A percentile compares a stretch with the other conserved stretches of the same genome.
phyloP scores from a whole-genome alignment of 2,329 filamentous ascomycete species.

The Eutypa lata region DNA sequence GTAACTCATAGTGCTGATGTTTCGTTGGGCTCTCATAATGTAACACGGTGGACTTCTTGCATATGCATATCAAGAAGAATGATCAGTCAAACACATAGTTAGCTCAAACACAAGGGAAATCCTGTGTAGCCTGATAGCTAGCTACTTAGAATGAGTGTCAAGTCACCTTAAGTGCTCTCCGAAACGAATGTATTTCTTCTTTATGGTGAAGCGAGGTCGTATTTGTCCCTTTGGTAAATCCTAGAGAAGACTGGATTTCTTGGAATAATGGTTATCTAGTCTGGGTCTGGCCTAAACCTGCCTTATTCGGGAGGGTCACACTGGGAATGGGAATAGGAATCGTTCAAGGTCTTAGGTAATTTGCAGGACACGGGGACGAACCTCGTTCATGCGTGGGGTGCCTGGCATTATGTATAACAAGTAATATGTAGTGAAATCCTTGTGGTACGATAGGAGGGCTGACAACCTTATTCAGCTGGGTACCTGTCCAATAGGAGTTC shows the following conservation, averaged over 20 bases:
- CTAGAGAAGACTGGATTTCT: not conserved
- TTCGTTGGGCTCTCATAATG: too few species aligned
- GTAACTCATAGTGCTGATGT: too few species aligned
- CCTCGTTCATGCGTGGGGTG: not conserved
- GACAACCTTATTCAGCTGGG: not conserved
- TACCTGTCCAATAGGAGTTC: not conserved
- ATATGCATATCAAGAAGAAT: too few species aligned
- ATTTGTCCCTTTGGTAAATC: not conserved
- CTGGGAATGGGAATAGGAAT: not conserved
- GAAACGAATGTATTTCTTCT: too few species aligned
- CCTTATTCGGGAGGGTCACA: not conserved
- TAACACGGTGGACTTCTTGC: too few species aligned
- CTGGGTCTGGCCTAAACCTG: not conserved
- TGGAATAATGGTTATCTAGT: not conserved
- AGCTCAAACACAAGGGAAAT: too few species aligned
- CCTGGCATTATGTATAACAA: not conserved
- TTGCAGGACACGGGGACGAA: not conserved
- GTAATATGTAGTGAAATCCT: too few species aligned
- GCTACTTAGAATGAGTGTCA: too few species aligned
- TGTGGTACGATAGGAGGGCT: too few species aligned
- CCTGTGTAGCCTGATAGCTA: too few species aligned
- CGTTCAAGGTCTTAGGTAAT: not conserved
- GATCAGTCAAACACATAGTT: too few species aligned
- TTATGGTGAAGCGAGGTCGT: not conserved
- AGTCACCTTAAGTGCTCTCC: too few species aligned